phyloP scores from a whole-genome alignment of 2,329 filamentous ascomycete genomes.

The Trichophaea hybrida region DNA sequence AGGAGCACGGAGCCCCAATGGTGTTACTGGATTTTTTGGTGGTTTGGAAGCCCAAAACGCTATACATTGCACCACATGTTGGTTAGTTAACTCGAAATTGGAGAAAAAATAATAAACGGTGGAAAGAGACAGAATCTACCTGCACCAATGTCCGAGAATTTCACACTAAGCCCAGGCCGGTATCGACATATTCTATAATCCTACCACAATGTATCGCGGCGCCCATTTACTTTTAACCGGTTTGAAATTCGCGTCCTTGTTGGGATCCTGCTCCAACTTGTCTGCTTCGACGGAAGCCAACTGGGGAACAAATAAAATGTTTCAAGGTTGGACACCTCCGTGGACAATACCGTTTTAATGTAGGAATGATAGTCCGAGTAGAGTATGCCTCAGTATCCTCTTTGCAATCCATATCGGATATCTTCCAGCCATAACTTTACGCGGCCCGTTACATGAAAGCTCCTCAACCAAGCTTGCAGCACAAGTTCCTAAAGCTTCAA shows the following conservation, averaged over 20 bases:
- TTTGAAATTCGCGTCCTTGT: neutral
- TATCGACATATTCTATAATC: neutral
- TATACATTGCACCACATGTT: neutral
- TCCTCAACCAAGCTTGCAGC: conserved; percentile 7
- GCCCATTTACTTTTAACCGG: neutral
- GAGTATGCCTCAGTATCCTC: conserved; percentile 2
- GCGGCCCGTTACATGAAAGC: neutral
- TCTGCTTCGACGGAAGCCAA: neutral
- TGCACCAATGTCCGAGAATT: conserved; percentile 15
- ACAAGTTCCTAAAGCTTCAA: conserved; percentile 28
- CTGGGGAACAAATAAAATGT: neutral
- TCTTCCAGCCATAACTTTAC: neutral
- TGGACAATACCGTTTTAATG: neutral
- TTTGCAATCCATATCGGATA: conserved; percentile 4
- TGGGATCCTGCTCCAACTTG: neutral
- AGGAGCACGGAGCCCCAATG: conserved; percentile 13
- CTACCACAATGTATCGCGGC: conserved; percentile 1
- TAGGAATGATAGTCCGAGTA: neutral
- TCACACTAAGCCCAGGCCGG: conserved; percentile 5
- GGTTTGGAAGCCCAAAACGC: conserved; percentile 10
- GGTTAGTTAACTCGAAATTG: neutral
- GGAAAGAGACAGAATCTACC: neutral
- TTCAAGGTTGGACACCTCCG: conserved; percentile 6
- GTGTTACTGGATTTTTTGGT: conserved; percentile 13
- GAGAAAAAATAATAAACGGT: neutral